Base-by-base conservation (phyloP, 2,329 filamentous ascomycete genomes). In the Moelleriella libera region DNA sequence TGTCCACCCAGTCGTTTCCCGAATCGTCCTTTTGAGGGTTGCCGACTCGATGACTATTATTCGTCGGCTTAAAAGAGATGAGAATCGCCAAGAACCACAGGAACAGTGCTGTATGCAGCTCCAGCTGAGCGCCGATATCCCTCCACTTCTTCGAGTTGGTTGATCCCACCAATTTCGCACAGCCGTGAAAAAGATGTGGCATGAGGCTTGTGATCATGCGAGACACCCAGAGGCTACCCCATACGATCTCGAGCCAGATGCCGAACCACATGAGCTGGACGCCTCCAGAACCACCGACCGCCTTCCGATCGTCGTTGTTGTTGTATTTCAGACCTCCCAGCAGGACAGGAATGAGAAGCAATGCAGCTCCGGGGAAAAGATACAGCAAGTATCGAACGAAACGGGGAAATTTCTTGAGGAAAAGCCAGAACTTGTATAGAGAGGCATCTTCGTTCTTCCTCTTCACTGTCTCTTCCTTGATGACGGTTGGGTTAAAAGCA, bases 141-240 rank as follows among this genome's bases (percentile, higher is more conserved):
- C 81, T 82, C 89, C 89, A 96, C 61, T 96, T 96, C 68, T 92
- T 94, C 58, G 80, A 75, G 55, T 86, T 90, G 61, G 88, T 92
- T 12, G 89, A 92, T 2, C 74, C 77, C 58, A 88, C 82, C 5
- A 90, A 69, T 56, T 82, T 86, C 5, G 87, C 81, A 12, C 85
- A 32, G 7, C 65, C 56, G 40, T 67, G 64, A 49, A 78, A 67
- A 5, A 68, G 48, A 30, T 60, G 63, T 0, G 75, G 75, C 53
- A 78, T 63, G 37, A 75, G 59, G 30, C 71, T 69, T 4, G 72
- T 75, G 41, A 71, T 54, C 58, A 78, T 75, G 10, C 75, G 69
- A 1, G 73, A 83, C 21, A 83, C 82, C 90, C 90, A 97, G 0
- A 96, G 71, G 0, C 88, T 88, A 52, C 90, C 72, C 90, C 90